These are phyloP conservation scores for Helenozyma baotianmanensis DNA, from an alignment of 805 yeast species.

Conservation along the genomic window DNA sequence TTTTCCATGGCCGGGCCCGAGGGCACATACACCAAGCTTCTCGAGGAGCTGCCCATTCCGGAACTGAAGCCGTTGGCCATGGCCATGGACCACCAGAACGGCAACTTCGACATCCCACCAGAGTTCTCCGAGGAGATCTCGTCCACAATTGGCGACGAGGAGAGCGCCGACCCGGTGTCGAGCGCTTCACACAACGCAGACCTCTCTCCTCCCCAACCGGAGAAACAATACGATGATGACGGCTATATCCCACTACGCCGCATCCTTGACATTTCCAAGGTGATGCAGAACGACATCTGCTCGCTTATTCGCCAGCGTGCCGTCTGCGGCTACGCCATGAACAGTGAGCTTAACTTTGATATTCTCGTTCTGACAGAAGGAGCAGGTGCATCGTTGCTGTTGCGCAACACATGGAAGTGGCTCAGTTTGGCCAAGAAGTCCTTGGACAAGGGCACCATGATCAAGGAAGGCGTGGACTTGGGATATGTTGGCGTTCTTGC, in stretches of 20 bases:
- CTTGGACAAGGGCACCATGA: constrained; percentile 61
- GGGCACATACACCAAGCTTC: constrained; percentile 47
- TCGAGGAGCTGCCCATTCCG: constrained; percentile 19
- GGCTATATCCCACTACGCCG: constrained; percentile 26
- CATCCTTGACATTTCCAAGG: constrained; percentile 32
- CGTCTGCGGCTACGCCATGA: constrained; percentile 62
- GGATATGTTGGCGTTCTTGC: constrained; percentile 88
- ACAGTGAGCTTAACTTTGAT: constrained; percentile 58
- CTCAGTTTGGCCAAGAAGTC: constrained; percentile 64
- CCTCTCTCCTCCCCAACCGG: neutral
- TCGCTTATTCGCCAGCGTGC: constrained; percentile 71
- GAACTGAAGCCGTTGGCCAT: constrained; percentile 3
- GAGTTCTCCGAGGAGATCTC: constrained; percentile 22
- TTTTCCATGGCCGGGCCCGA: constrained; percentile 55
- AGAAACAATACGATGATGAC: constrained; percentile 12
- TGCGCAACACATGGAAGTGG: constrained; percentile 91
- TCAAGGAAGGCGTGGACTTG: constrained; percentile 66
- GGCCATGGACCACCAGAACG: neutral
- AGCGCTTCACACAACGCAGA: neutral
- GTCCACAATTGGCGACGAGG: constrained; percentile 30
- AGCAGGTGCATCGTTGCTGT: constrained; percentile 46
- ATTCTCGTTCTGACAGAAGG: constrained; percentile 50
- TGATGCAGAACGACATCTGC: constrained; percentile 70
- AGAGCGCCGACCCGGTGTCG: constrained; percentile 11
- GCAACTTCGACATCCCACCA: constrained; percentile 2